Conservation (phyloP, 768 basidiomycete species). For the Hypsizygus marmoreus region DNA sequence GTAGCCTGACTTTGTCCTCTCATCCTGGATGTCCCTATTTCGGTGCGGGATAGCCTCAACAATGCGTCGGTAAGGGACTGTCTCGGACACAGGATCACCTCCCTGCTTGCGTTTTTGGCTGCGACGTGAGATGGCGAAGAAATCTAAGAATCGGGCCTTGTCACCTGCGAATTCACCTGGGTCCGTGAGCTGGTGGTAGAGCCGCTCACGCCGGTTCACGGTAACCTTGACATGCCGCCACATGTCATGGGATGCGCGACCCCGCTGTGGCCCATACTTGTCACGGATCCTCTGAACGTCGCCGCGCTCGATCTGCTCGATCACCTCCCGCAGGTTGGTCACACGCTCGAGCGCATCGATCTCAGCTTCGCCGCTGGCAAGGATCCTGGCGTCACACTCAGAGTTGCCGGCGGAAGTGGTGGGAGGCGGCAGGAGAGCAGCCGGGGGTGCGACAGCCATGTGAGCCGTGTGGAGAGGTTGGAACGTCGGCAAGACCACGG, state of each 20-base stretch:
- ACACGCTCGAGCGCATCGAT: background rate
- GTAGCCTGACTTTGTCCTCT: background rate
- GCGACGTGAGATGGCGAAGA: background rate
- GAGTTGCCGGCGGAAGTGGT: background rate
- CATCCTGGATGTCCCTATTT: background rate
- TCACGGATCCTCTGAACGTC: background rate
- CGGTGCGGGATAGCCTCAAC: background rate
- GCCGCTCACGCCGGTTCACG: background rate
- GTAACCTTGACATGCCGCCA: background rate
- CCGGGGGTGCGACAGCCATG: no score
- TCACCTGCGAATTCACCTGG: background rate
- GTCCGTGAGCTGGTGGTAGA: background rate
- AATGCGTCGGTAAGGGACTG: background rate
- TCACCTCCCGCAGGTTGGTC: background rate
- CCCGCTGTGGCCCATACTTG: background rate
- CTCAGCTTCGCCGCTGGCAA: background rate
- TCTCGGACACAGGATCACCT: background rate
- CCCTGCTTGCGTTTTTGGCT: background rate
- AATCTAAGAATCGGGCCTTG: background rate
- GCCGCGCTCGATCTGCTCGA: background rate
- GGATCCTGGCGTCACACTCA: background rate
- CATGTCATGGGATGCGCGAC: background rate
- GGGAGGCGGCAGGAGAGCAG: no score
- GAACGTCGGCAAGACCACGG: no score
- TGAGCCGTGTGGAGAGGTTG: no score